A percentile compares a stretch with the other conserved stretches of the same genome.
Evolutionary conservation across 345 rosid genomes (phyloP).

Genomic region (Eucalyptus decipiens): DNA sequence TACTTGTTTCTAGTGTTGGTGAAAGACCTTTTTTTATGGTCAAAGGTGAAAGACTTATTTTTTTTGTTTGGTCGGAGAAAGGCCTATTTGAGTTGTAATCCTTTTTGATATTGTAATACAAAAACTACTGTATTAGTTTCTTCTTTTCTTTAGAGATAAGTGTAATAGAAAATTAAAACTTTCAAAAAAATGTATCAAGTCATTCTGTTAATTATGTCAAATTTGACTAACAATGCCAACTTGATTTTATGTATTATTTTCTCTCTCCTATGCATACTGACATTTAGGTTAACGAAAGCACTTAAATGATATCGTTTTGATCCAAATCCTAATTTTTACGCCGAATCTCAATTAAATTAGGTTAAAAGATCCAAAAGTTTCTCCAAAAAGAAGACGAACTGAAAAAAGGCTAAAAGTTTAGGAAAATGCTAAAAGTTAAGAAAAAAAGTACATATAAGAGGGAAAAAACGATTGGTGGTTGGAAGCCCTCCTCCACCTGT

Average conservation of each 20-base stretch:
- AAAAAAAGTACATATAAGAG: neutral
- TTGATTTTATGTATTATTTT: neutral
- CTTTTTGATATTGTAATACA: neutral
- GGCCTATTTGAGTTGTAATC: no score
- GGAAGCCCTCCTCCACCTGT: neutral
- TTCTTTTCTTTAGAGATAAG: neutral
- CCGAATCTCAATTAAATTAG: neutral
- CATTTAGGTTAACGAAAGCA: neutral
- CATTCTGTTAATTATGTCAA: accelerated
- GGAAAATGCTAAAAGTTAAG: neutral
- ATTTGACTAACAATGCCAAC: neutral
- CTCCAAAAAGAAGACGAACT: neutral
- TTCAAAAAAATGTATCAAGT: no score
- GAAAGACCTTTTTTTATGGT: neutral
- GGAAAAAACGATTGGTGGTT: accelerated
- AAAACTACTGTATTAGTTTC: no score
- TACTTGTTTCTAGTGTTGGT: neutral
- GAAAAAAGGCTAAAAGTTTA: neutral
- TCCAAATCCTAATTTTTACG: neutral
- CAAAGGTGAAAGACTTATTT: neutral
- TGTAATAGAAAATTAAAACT: no score
- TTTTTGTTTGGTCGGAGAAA: no score
- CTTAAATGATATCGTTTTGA: neutral
- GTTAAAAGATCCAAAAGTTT: neutral
- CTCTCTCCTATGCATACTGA: neutral